A percentile compares a stretch with the other conserved stretches of the same genome.
These are phyloP conservation scores for Microstegium vimineum DNA, from an alignment of 176 grass and related monocot species.

Conservation along the genomic window DNA sequence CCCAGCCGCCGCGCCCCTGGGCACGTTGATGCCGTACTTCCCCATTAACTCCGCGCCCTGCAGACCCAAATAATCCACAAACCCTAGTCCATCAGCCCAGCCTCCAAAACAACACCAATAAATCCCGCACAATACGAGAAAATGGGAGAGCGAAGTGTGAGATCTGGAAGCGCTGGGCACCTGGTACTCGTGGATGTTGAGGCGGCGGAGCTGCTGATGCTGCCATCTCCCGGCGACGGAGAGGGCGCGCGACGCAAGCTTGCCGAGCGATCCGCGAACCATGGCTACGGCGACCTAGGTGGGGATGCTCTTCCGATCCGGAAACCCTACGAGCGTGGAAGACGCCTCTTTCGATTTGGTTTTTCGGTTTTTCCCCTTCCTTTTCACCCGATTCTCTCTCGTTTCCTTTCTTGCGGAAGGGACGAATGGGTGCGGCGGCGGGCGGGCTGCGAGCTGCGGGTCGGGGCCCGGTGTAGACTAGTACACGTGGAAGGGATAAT, in stretches of 20 bases:
- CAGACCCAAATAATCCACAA: background rate
- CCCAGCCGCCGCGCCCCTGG: conserved; percentile 58
- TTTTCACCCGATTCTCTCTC: background rate
- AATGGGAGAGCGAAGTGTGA: background rate
- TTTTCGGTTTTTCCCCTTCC: background rate
- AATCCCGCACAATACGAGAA: background rate
- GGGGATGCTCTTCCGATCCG: conserved; percentile 31
- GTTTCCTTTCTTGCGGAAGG: conserved; percentile 42
- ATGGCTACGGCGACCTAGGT: conserved; percentile 35
- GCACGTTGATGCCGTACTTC: conserved; percentile 93
- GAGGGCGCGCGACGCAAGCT: conserved; percentile 56
- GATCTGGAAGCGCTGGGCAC: conserved; percentile 29
- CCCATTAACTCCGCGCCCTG: conserved; percentile 98
- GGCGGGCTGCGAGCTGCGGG: background rate
- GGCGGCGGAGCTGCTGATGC: conserved; percentile 94
- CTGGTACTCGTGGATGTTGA: conserved; percentile 99
- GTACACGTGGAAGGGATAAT: background rate
- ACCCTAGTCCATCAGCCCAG: conserved; percentile 6
- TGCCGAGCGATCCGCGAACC: conserved; percentile 81
- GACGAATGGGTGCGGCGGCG: background rate
- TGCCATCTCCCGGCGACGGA: conserved; percentile 88
- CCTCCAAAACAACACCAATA: background rate
- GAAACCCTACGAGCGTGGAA: conserved; percentile 41
- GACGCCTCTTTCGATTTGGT: conserved; percentile 8
- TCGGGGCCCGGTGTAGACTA: background rate